Evolutionary conservation across 805 yeast species (phyloP), one percentile per base, ranked within the genome.

Genomic region (Wickerhamomyces mucosus): DNA sequence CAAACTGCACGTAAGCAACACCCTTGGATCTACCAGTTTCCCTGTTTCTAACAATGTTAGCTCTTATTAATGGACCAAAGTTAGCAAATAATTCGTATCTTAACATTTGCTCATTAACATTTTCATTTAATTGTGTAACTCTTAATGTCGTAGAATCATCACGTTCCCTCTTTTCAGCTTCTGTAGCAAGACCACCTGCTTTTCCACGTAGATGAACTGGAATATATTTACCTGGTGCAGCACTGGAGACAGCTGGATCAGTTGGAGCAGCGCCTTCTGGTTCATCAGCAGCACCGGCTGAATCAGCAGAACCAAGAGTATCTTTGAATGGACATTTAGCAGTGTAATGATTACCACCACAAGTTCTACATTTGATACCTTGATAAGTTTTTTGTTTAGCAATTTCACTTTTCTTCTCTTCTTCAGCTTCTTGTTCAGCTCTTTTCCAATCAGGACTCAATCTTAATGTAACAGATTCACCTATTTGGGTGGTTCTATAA

Each of bases 11-110:
- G 59, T 84, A 92, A 6, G 97, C 97, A 59, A 89, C 76, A 53
- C 99, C 99, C 63, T 85, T 81, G 27, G 95, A 82, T 59, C 78
- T 79, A 43, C 95, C 92, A 18, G 97, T 92, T 49, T 82, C 95
- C 63, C 85, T 80, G 63, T 86, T 83, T 65, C 83, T 81, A 38
- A 86, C 86, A 37, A 92, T 68, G 41, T 80, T 79, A 44, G 81
- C 82, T 63, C 95, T 80, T 37, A 72, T 64, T 44, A 72, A 64
- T 38, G 64, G 73, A 48, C 75, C 94, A 65, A 66, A 78, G 56
- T 63, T 72, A 41, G 67, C 72, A 49, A 78, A 68, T 49, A 92
- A 72, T 53, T 78, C 78, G 46, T 63, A 64, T 51, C 88, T 74
- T 48, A 92, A 62, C 61, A 76, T 78, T 42, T 74, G 79, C 58